Evolutionary conservation across 768 basidiomycete genomes (phyloP).

Genomic region (Auricularia auricula-judae): DNA sequence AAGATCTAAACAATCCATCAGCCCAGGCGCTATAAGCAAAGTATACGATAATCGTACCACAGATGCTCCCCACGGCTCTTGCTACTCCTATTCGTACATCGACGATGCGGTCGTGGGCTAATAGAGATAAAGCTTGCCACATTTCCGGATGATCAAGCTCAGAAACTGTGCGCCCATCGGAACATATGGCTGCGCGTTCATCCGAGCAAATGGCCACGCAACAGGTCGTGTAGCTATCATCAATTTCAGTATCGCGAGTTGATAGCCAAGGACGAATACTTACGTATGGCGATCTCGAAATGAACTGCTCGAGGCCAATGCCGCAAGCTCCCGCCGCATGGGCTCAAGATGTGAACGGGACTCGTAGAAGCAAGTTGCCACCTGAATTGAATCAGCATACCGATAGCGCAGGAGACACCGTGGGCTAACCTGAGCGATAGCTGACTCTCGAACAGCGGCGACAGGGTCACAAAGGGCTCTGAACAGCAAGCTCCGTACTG

Average conservation of each 20-base stretch:
- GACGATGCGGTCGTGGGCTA: conserved; percentile 58
- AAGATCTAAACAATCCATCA: neutral
- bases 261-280: conserved; percentile 18
- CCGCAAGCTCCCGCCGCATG: conserved; percentile 28
- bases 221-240: conserved; percentile 6
- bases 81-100: conserved; percentile 83
- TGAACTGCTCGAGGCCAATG: conserved; percentile 6
- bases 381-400: conserved; percentile 24
- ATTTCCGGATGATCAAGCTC: conserved; percentile 22
- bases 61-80: conserved; percentile 49
- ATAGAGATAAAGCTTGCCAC: conserved; percentile 41
- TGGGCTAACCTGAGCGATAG: conserved; percentile 49
- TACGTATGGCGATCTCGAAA: conserved; percentile 63
- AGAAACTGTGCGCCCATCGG: conserved; percentile 1
- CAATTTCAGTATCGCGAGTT: conserved; percentile 7
- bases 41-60: conserved; percentile 32
- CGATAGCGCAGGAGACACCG: neutral
- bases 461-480: conserved; percentile 64
- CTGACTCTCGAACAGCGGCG: conserved; percentile 76
- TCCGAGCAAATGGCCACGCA: neutral
- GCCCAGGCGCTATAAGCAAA: neutral
- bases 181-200: neutral
- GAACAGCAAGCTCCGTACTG: conserved; percentile 42
- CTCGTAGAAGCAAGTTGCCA: conserved; percentile 35
- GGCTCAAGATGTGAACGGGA: conserved; percentile 24